Percentiles rank a stretch among this genome's conserved stretches.
These are phyloP conservation scores for Ganoderma boninense DNA, from an alignment of 1,284 basidiomycete genomes.

Conservation along the genomic window DNA sequence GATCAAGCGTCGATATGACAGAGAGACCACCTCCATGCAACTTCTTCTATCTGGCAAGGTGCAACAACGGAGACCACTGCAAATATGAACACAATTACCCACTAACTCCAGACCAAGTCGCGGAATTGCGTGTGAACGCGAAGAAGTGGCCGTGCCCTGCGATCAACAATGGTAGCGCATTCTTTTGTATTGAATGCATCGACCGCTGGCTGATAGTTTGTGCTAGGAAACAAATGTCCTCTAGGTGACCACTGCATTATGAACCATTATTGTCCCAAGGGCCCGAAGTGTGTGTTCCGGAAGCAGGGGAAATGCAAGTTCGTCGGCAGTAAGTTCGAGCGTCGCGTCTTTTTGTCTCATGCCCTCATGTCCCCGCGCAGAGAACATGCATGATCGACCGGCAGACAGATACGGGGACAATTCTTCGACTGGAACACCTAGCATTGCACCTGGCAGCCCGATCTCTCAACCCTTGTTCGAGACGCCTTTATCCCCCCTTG, in stretches of 20 bases:
- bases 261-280: constrained; percentile 46
- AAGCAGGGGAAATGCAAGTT: constrained; percentile 48
- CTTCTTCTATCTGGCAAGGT: constrained; percentile 49
- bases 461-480: constrained; percentile 15
- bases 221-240: constrained; percentile 42
- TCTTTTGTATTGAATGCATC: neutral
- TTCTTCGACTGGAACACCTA: constrained; percentile 18
- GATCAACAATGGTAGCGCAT: constrained; percentile 42
- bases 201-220: neutral
- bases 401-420: constrained; percentile 11
- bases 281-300: constrained; percentile 42
- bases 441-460: constrained; percentile 18
- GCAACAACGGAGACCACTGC: constrained; percentile 47
- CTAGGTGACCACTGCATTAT: constrained; percentile 44
- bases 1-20: constrained; percentile 20
- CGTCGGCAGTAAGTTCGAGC: constrained; percentile 40
- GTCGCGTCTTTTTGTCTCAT: neutral
- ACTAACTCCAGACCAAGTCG: constrained; percentile 44
- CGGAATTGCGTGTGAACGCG: constrained; percentile 46
- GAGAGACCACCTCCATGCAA: constrained; percentile 53
- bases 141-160: constrained; percentile 50
- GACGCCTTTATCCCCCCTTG: constrained; percentile 27
- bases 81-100: constrained; percentile 51
- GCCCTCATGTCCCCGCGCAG: constrained; percentile 18
- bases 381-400: constrained; percentile 31